A percentile compares a stretch with the other conserved stretches of the same genome.
These are phyloP conservation scores for Angophora floribunda DNA, from an alignment of 345 rosid species.

Conservation along the genomic window DNA sequence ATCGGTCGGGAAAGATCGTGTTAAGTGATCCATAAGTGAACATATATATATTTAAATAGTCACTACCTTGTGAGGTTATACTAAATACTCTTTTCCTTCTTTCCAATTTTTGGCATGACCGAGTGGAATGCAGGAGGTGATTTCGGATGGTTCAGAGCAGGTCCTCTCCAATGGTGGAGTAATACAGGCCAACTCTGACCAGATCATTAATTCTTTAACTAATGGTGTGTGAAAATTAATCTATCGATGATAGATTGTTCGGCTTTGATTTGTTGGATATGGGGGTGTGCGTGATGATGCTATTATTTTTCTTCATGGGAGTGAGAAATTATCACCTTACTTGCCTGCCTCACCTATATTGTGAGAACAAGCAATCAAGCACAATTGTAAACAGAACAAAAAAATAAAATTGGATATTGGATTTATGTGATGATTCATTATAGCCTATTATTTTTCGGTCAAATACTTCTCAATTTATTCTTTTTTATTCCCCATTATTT, in stretches of 20 bases:
- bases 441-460: neutral
- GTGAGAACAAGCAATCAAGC: neutral
- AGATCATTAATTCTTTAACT: neutral
- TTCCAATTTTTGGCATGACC: neutral
- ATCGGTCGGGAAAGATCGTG: neutral
- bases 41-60: neutral
- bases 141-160: neutral
- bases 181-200: neutral
- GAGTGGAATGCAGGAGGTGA: neutral
- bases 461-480: neutral
- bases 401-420: fast-evolving
- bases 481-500: neutral
- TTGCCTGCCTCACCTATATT: neutral
- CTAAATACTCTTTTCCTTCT: neutral
- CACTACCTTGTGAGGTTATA: neutral
- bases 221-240: neutral
- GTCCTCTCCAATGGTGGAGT: neutral
- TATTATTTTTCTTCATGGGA: neutral
- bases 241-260: fast-evolving
- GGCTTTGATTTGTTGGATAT: neutral
- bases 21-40: neutral
- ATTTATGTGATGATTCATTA: neutral
- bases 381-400: neutral
- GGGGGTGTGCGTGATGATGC: neutral
- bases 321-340: neutral